Conservation (phyloP, 1,284 basidiomycete species). For the Ustilago nuda region DNA sequence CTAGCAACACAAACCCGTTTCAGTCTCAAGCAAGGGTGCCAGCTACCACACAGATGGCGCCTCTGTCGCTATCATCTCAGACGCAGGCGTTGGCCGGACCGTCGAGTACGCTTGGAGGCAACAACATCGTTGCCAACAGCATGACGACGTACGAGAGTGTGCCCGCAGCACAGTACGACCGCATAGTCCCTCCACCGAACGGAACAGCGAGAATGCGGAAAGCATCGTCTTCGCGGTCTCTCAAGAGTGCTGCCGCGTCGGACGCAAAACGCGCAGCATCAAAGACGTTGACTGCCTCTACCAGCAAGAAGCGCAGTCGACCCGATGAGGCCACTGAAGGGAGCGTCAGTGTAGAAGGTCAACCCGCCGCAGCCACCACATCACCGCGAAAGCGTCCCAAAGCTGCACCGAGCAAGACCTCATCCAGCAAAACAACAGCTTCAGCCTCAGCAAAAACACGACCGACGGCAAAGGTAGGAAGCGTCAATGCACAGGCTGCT, state of each 20-base stretch:
- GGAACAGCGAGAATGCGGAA: conserved; percentile 12
- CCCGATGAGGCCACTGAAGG: conserved; percentile 3
- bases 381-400: conserved; percentile 30
- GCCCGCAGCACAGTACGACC: conserved; percentile 16
- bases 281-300: not conserved
- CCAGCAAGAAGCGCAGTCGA: conserved; percentile 25
- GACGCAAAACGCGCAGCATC: not conserved
- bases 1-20: conserved; percentile 7
- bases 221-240: conserved; percentile 19
- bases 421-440: conserved; percentile 11
- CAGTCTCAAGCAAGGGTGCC: conserved; percentile 21
- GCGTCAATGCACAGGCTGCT: not conserved
- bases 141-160: conserved; percentile 16
- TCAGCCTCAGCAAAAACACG: conserved; percentile 5
- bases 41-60: conserved; percentile 27
- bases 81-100: not conserved
- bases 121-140: not conserved
- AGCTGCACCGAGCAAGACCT: not conserved
- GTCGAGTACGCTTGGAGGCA: not conserved
- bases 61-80: conserved; percentile 21
- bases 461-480: not conserved
- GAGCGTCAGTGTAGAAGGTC: not conserved
- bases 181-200: conserved; percentile 30
- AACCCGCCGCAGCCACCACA: not conserved
- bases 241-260: conserved; percentile 15